These are phyloP conservation scores for Paulownia fortunei DNA, from an alignment of 257 asterid genomes.

Conservation along the genomic window DNA sequence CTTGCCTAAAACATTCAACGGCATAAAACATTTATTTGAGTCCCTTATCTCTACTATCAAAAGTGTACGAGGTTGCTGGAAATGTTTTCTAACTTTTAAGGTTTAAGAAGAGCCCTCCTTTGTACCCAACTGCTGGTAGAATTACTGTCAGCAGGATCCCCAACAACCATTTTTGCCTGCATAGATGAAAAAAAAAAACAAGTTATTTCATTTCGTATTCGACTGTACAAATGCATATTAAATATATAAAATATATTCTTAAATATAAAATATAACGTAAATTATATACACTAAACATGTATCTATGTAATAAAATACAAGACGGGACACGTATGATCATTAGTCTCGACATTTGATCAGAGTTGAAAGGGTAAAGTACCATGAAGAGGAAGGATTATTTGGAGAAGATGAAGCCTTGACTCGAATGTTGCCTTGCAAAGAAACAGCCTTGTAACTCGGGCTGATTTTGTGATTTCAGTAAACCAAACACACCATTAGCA, in stretches of 20 bases:
- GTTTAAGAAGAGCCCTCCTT: constrained; percentile 33
- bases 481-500: constrained; percentile 13
- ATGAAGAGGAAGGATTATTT: constrained; percentile 32
- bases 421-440: constrained; percentile 3
- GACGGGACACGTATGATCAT: too few relatives aligned
- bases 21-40: neutral
- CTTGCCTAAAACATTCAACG: constrained; percentile 33
- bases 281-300: too few relatives aligned
- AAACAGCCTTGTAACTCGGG: constrained; percentile 12
- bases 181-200: neutral
- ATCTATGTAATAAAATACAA: too few relatives aligned
- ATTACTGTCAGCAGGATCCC: constrained; percentile 43
- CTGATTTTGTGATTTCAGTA: neutral
- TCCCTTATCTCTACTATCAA: too few relatives aligned
- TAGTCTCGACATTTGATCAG: neutral
- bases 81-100: constrained; percentile 40
- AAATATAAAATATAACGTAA: too few relatives aligned
- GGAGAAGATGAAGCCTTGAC: constrained; percentile 36
- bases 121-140: constrained; percentile 42
- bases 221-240: too few relatives aligned
- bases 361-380: constrained; percentile 13
- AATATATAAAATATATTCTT: too few relatives aligned
- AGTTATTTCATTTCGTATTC: too few relatives aligned
- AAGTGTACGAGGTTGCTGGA: neutral
- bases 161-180: constrained; percentile 54